Evolutionary conservation across 768 basidiomycete genomes (phyloP).

Genomic region (Boletus vinaceobasis): DNA sequence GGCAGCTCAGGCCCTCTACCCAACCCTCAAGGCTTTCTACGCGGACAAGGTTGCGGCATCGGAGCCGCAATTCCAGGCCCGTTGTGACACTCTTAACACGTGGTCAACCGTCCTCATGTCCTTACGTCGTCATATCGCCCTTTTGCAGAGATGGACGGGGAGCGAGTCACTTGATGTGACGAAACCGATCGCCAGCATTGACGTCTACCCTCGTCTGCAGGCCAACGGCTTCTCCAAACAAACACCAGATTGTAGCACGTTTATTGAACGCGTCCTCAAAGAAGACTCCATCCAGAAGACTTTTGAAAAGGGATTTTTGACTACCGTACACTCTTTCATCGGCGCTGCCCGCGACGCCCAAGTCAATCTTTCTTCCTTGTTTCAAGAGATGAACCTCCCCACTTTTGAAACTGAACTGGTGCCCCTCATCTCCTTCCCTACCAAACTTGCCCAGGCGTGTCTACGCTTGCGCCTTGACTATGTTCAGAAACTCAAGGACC

Average conservation of each 20-base stretch:
- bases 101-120: constrained; percentile 88
- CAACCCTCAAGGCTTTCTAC: constrained; percentile 75
- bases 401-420: constrained; percentile 87
- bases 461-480: constrained; percentile 88
- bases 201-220: constrained; percentile 35
- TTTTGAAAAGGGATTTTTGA: constrained; percentile 87
- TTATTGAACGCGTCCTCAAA: constrained; percentile 91
- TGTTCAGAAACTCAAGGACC: constrained; percentile 82
- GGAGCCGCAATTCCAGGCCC: constrained; percentile 66
- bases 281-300: constrained; percentile 95
- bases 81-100: constrained; percentile 84
- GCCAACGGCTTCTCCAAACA: constrained; percentile 39
- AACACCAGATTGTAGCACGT: constrained; percentile 69
- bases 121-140: constrained; percentile 76
- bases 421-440: constrained; percentile 93
- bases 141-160: constrained; percentile 91
- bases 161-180: constrained; percentile 88
- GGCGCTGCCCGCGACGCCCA: constrained; percentile 84
- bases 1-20: constrained; percentile 83
- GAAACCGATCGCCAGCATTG: constrained; percentile 67
- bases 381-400: constrained; percentile 87
- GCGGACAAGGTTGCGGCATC: constrained; percentile 71
- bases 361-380: constrained; percentile 69
- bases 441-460: constrained; percentile 87
- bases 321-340: constrained; percentile 83